Evolutionary conservation across 495 filamentous ascomycete genomes (phyloP), one percentile per base, ranked within the genome.

Genomic region (Talaromyces adpressus): DNA sequence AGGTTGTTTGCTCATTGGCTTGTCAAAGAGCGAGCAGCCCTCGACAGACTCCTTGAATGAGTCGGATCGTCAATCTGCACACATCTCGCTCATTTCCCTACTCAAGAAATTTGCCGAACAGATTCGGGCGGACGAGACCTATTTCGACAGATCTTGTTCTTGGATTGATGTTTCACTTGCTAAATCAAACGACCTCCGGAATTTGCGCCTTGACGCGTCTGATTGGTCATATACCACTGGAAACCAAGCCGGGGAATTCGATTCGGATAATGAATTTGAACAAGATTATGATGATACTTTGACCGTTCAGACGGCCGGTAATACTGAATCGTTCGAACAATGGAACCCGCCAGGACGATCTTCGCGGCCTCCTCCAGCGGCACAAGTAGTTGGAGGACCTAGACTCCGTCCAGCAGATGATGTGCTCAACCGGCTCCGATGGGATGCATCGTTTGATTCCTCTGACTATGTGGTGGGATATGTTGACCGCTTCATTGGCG

Each of bases 391-490:
- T 6, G 34, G 11, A 9, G 62, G 62, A 36, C 51, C 51, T n/a
- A 57, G 52, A 30, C 62, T 63, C 8, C 62, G 62, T 45, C 62
- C 62, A 25, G 62, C 62, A 27, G 54, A n/a, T 16, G 89, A 94
- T 66, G 79, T 92, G 12, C 83, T 93, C 60, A 89, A 85, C 62
- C 85, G 90, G 11, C 77, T 94, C 14, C 84, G 82, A 3, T 91
- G 90, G 87, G 91, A 93, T 63, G 73, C 82, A 9, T 72, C 65
- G 6, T 77, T 89, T n/a, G 79, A 87, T 49, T 78, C 76, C 30
- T 66, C 69, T n/a, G 82, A 92, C 58, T 92, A 84, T 69, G 66
- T 91, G 6, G 82, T 93, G 51, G 91, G 87, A 0, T 93, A 93
- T 65, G 81, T 88, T 61, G 91, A 94, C 67, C 81, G 91, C 12